These are phyloP conservation scores for button mushroom (Agaricus bisporus) DNA, from an alignment of 768 basidiomycete species.

Conservation along the genomic window DNA sequence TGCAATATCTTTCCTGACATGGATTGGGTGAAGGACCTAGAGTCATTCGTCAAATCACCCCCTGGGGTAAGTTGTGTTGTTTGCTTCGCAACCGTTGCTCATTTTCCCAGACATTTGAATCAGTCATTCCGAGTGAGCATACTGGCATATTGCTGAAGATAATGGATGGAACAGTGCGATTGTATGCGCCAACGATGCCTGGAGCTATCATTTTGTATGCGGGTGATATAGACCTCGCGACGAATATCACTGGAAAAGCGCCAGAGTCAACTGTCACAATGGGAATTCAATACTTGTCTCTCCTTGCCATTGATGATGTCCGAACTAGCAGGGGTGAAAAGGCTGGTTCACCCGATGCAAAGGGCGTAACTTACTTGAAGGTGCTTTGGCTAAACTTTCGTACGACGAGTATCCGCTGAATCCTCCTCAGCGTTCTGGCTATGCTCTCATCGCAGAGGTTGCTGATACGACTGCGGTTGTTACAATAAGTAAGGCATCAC, in stretches of 20 bases:
- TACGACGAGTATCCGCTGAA: background rate
- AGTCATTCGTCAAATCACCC: slow-evolving; percentile 69
- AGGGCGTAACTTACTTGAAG: slow-evolving; percentile 58
- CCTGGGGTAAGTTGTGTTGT: slow-evolving; percentile 63
- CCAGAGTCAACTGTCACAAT: slow-evolving; percentile 48
- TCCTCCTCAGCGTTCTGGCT: slow-evolving; percentile 48
- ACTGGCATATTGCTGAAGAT: slow-evolving; percentile 66
- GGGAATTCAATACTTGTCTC: slow-evolving; percentile 38
- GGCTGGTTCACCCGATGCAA: slow-evolving; percentile 7
- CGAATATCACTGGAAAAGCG: slow-evolving; percentile 66
- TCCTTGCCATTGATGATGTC: slow-evolving; percentile 37
- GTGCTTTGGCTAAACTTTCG: slow-evolving; percentile 26
- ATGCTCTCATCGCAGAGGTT: slow-evolving; percentile 62
- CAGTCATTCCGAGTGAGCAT: slow-evolving; percentile 85
- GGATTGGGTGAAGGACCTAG: slow-evolving; percentile 56
- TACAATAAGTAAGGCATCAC: slow-evolving; percentile 21
- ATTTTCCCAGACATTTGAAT: slow-evolving; percentile 68
- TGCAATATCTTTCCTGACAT: slow-evolving; percentile 57
- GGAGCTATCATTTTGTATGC: slow-evolving; percentile 67
- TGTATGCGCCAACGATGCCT: slow-evolving; percentile 48
- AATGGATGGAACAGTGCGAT: slow-evolving; percentile 58
- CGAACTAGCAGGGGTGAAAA: slow-evolving; percentile 19
- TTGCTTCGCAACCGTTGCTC: background rate
- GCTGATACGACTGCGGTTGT: slow-evolving; percentile 41
- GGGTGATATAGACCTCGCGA: slow-evolving; percentile 61